phyloP scores from a whole-genome alignment of 2,329 filamentous ascomycete species.

The Clonostachys byssicola region DNA sequence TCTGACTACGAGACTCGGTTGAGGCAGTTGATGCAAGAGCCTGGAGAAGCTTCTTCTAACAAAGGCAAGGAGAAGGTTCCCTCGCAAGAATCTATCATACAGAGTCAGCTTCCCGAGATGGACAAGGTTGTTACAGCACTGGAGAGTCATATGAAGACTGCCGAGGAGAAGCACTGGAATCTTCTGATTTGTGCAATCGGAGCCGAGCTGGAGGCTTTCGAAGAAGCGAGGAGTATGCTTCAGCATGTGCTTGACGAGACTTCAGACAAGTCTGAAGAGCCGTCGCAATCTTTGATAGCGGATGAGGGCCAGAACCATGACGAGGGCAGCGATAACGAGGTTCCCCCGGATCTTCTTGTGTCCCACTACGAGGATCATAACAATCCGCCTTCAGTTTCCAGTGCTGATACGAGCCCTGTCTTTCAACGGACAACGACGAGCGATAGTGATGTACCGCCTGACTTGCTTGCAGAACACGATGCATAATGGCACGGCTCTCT shows the following conservation, averaged over 20 bases:
- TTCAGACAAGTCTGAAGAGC: too few relatives aligned
- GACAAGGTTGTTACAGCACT: slow-evolving; percentile 49
- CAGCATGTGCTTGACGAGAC: slow-evolving; percentile 5
- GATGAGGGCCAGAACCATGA: too few relatives aligned
- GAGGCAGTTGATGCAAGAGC: slow-evolving; percentile 44
- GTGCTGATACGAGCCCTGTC: not conserved
- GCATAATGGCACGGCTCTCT: not conserved
- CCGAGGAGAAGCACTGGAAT: slow-evolving; percentile 65
- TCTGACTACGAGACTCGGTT: slow-evolving; percentile 62
- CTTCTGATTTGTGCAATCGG: slow-evolving; percentile 72
- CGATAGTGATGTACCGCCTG: slow-evolving; percentile 45
- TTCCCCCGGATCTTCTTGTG: slow-evolving; percentile 33
- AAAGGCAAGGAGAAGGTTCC: slow-evolving; percentile 22
- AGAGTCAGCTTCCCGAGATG: slow-evolving; percentile 50
- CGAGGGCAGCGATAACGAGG: slow-evolving; percentile 34
- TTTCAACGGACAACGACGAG: slow-evolving; percentile 10
- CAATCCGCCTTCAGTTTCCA: slow-evolving; percentile 4
- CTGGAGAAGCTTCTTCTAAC: slow-evolving; percentile 1
- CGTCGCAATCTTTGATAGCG: too few relatives aligned
- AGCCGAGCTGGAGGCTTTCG: slow-evolving; percentile 66
- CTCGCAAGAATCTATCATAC: slow-evolving; percentile 31
- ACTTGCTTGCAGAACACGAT: slow-evolving; percentile 44
- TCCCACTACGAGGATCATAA: slow-evolving; percentile 18
- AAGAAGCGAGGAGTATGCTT: slow-evolving; percentile 56
- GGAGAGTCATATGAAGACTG: slow-evolving; percentile 45